A percentile compares a stretch with the other conserved stretches of the same genome.
Evolutionary conservation across 2,329 filamentous ascomycete species (phyloP).

Genomic region (Penicillium rolfsii): DNA sequence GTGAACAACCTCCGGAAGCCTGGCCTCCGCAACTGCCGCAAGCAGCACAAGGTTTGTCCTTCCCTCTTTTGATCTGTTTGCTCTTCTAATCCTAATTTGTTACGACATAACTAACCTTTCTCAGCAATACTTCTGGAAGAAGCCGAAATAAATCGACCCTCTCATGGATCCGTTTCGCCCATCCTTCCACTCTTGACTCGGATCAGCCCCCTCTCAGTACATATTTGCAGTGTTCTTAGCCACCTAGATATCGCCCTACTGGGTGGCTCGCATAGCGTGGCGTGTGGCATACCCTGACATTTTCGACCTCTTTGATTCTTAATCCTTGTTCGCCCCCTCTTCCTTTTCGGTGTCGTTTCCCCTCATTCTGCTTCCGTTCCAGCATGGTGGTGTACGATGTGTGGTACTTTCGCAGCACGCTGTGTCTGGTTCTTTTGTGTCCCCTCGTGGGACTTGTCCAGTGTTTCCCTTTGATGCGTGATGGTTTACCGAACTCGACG

Average conservation of each 20-base stretch:
- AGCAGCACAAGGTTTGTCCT: constrained; percentile 87
- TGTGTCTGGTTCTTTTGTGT: constrained; percentile 61
- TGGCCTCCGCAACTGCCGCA: constrained; percentile 84
- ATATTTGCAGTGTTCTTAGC: constrained; percentile 39
- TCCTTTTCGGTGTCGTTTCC: background rate
- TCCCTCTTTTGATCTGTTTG: constrained; percentile 2
- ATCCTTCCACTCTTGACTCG: constrained; percentile 6
- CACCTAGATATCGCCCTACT: constrained; percentile 23
- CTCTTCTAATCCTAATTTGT: constrained; percentile 9
- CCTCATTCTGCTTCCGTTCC: constrained; percentile 10
- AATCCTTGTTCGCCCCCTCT: constrained; percentile 19
- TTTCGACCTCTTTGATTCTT: constrained; percentile 25
- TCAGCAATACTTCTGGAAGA: constrained; percentile 74
- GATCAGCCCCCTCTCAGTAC: constrained; percentile 38
- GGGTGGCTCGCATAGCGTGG: constrained; percentile 48
- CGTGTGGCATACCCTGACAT: constrained; percentile 46
- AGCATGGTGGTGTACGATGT: constrained; percentile 21
- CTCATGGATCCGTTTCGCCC: constrained; percentile 8
- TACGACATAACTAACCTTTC: constrained; percentile 28
- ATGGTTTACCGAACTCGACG: constrained; percentile 18
- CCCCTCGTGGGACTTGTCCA: constrained; percentile 9
- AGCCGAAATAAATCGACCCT: constrained; percentile 53
- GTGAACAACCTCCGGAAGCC: constrained; percentile 86
- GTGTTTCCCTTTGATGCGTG: constrained; percentile 21
- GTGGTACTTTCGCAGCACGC: constrained; percentile 5